Conservation (phyloP, 2,329 filamentous ascomycete genomes). For the Neonectria magnoliae region DNA sequence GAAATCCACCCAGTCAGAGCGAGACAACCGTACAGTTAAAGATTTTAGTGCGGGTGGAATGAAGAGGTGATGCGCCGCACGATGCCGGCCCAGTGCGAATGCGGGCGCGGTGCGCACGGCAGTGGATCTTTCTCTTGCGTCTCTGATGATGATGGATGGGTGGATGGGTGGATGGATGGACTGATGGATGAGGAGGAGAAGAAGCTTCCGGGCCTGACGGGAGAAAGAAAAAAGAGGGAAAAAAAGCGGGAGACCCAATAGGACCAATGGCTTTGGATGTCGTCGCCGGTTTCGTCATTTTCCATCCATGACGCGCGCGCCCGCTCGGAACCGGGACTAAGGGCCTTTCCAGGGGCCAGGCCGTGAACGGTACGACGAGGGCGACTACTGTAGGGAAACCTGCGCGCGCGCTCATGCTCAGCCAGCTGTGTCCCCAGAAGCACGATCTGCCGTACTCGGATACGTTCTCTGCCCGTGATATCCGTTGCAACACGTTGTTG, state of each 20-base stretch:
- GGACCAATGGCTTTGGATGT: conserved; percentile 7
- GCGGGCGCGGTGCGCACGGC: conserved; percentile 5
- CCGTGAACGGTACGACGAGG: conserved; percentile 2
- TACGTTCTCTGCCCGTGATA: background rate
- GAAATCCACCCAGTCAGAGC: conserved; percentile 3
- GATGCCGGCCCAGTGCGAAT: conserved; percentile 8
- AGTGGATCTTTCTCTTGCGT: conserved; percentile 12
- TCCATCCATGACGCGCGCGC: conserved; percentile 22
- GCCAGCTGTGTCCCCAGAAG: no score
- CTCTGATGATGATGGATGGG: conserved; percentile 7
- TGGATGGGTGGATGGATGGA: conserved; percentile 5
- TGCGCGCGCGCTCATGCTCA: background rate
- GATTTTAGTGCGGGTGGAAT: conserved; percentile 6
- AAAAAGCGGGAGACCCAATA: background rate
- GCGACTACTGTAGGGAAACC: background rate
- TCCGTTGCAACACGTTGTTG: background rate
- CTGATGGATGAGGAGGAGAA: conserved; percentile 14
- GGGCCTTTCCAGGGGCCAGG: conserved; percentile 12
- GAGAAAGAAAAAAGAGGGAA: background rate
- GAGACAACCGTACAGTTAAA: conserved; percentile 12
- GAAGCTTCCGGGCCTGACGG: conserved; percentile 18
- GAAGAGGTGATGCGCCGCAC: conserved; percentile 13
- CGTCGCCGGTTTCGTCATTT: conserved; percentile 15
- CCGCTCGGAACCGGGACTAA: background rate
- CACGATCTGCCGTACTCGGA: conserved; percentile 5